phyloP scores from a whole-genome alignment of 805 yeast genomes.

The Ogataea allantospora region DNA sequence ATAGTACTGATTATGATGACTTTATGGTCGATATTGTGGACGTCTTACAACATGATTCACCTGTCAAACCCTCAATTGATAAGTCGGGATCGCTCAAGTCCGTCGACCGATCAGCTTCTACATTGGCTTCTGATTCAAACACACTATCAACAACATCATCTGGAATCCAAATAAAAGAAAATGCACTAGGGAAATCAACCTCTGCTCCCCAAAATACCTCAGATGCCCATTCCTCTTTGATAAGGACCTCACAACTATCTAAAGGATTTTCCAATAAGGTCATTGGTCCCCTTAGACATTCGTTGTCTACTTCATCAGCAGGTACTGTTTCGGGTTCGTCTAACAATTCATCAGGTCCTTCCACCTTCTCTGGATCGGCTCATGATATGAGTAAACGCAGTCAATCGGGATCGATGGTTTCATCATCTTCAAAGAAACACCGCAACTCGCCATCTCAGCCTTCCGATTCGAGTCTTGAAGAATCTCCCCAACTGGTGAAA shows the following conservation, averaged over 20 bases:
- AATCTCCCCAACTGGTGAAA: constrained; percentile 6
- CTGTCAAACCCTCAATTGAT: constrained; percentile 2
- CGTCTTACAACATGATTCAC: constrained; percentile 20
- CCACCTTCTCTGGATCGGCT: background rate
- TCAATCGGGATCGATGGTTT: background rate
- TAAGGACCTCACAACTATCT: constrained; percentile 10
- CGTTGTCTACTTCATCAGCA: constrained; percentile 12
- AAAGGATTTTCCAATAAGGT: constrained; percentile 21
- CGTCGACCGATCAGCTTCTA: constrained; percentile 9
- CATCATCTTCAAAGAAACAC: background rate
- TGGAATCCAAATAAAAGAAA: constrained; percentile 1
- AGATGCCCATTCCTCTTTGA: constrained; percentile 8
- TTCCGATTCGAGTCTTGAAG: constrained; percentile 1
- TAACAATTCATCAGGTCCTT: background rate
- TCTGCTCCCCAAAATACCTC: constrained; percentile 1
- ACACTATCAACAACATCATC: constrained; percentile 9
- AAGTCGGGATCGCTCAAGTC: constrained; percentile 1
- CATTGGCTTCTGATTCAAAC: constrained; percentile 10
- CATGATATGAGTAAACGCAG: background rate
- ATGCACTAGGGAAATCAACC: constrained; percentile 1
- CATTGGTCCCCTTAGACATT: constrained; percentile 20
- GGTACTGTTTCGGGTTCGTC: constrained; percentile 6
- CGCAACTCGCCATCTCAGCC: background rate
- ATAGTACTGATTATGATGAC: constrained; percentile 14
- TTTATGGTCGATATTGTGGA: constrained; percentile 28